Evolutionary conservation across 495 filamentous ascomycete genomes (phyloP).

Genomic region (Jackrogersella multiformis): DNA sequence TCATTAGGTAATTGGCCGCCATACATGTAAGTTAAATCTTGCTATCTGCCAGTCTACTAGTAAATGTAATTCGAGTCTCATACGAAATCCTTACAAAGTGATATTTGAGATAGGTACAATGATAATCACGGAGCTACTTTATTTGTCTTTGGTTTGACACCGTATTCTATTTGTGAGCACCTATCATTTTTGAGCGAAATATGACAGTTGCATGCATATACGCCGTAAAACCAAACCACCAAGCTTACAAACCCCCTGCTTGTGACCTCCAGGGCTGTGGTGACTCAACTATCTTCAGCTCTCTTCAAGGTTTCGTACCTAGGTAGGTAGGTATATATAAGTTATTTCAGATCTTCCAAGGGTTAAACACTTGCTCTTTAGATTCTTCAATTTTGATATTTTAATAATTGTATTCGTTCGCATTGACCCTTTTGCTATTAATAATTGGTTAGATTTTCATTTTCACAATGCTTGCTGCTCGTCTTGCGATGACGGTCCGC

Average conservation of each 20-base stretch:
- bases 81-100: no score
- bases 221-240: conserved; percentile 16
- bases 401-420: not conserved
- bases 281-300: conserved; percentile 12
- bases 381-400: not conserved
- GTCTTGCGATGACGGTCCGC: conserved; percentile 13
- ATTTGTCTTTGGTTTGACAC: not conserved
- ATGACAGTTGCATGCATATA: conserved; percentile 14
- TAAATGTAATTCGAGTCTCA: no score
- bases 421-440: not conserved
- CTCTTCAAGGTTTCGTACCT: not conserved
- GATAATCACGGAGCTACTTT: no score
- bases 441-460: not conserved
- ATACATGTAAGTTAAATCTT: no score
- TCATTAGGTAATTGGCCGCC: no score
- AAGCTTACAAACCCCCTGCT: not conserved
- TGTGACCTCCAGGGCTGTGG: not conserved
- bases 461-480: conserved; percentile 29
- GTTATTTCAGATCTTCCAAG: not conserved
- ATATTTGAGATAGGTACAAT: no score
- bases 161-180: not conserved
- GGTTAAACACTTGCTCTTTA: not conserved
- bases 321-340: no score
- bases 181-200: not conserved
- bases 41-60: no score